Evolutionary conservation across 139 green algal genomes (phyloP), one percentile per base, ranked within the genome.

Genomic region (Chlorella sp.): DNA sequence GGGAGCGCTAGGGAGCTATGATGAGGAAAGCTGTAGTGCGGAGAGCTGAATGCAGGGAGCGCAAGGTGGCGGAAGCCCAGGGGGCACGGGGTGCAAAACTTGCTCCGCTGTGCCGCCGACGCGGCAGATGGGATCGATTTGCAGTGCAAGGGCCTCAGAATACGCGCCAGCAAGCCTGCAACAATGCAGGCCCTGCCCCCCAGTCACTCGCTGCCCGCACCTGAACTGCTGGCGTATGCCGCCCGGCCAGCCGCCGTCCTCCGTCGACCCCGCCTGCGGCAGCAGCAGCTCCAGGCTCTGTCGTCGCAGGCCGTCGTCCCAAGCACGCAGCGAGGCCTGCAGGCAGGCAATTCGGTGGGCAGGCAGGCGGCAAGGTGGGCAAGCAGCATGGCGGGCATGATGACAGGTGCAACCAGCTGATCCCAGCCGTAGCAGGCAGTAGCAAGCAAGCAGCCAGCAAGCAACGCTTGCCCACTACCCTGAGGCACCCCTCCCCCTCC

Each of bases 141-240:
- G n/a, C n/a, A n/a, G n/a, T n/a, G n/a, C n/a, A n/a, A n/a, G n/a
- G n/a, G n/a, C n/a, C n/a, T n/a, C n/a, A n/a, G n/a, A n/a, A n/a
- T n/a, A n/a, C n/a, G 24, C 66, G 26, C 24, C 3, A 28, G 9
- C 66, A 73, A 30, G 66, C 66, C 14, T 30, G 22, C 66, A 57
- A 57, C 48, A 57, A 57, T 57, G 71, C 71, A 78, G 71, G 28
- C 28, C 1, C 71, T 9, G 48, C 48, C 48, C 48, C 48, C 48
- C 48, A 57, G 48, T 57, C 7, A 9, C 9, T 57, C 7, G 48
- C 9, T 57, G 48, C 48, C 48, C 81, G 19, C 81, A 83, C 71
- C 93, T 95, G 93, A 98, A 98, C 92, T 98, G 96, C 94, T 98
- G 96, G 36, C 95, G 86, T 76, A 98, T 97, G 87, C 97, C 97